A percentile compares a stretch with the other conserved stretches of the same genome.
Evolutionary conservation across 2,329 filamentous ascomycete genomes (phyloP).

Genomic region (Fusarium chaquense): DNA sequence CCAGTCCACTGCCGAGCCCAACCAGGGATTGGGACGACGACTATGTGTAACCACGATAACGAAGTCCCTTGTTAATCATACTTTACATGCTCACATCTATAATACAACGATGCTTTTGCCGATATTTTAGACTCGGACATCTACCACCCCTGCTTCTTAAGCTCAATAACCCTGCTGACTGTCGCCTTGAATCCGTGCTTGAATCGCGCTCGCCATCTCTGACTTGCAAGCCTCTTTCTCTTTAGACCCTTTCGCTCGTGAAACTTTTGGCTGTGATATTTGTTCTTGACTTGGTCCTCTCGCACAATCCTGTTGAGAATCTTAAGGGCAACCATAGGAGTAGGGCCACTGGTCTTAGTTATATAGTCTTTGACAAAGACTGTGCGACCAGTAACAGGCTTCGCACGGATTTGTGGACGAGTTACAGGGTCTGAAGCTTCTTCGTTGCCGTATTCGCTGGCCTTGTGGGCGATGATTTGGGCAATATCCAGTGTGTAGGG

Average conservation of each 20-base stretch:
- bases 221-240: conserved; percentile 78
- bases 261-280: conserved; percentile 71
- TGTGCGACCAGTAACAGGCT: conserved; percentile 54
- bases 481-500: conserved; percentile 51
- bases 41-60: conserved; percentile 43
- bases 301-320: conserved; percentile 55
- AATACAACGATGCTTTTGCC: conserved; percentile 43
- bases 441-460: conserved; percentile 38
- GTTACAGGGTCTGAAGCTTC: conserved; percentile 43
- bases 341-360: conserved; percentile 50
- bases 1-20: conserved; percentile 74
- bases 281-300: conserved; percentile 68
- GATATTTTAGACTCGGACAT: conserved; percentile 35
- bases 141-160: conserved; percentile 85
- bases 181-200: conserved; percentile 75
- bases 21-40: conserved; percentile 52
- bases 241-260: conserved; percentile 82
- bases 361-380: conserved; percentile 54
- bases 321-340: conserved; percentile 59
- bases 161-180: conserved; percentile 72
- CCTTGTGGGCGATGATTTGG: conserved; percentile 52
- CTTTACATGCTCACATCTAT: conserved; percentile 46
- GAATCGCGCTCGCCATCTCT: conserved; percentile 78
- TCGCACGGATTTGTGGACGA: conserved; percentile 49
- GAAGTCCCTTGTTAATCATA: conserved; percentile 29